These are phyloP conservation scores for Colletotrichum sp. DNA, from an alignment of 2,329 filamentous ascomycete species.

Conservation along the genomic window DNA sequence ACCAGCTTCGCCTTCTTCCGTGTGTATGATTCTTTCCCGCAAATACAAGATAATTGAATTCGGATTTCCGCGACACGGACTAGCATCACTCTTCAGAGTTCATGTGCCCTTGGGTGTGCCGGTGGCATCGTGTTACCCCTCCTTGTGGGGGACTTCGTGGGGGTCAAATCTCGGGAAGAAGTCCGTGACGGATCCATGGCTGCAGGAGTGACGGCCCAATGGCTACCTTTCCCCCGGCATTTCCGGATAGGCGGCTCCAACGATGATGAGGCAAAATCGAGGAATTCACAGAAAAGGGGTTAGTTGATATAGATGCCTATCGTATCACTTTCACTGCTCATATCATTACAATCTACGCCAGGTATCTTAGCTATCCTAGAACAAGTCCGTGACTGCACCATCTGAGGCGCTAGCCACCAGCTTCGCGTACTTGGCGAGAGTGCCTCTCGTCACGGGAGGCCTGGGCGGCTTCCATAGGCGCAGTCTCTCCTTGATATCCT, in stretches of 20 bases:
- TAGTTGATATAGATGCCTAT: background rate
- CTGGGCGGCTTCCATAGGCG: constrained; percentile 73
- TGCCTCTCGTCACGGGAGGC: constrained; percentile 79
- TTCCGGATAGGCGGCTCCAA: background rate
- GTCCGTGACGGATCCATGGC: background rate
- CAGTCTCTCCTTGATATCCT: constrained; percentile 70
- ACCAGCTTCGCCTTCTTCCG: background rate
- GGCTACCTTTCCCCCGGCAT: background rate
- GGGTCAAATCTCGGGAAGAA: background rate
- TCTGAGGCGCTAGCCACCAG: constrained; percentile 91
- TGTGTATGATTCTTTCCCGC: background rate
- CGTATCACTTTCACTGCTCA: background rate
- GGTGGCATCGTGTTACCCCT: background rate
- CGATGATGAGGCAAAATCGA: background rate
- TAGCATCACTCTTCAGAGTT: background rate
- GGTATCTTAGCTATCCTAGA: background rate
- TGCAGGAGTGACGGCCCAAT: background rate
- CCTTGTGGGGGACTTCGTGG: background rate
- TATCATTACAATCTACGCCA: background rate
- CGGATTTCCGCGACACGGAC: accelerated
- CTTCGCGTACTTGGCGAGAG: constrained; percentile 86
- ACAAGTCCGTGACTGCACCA: constrained; percentile 81
- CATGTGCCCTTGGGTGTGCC: background rate
- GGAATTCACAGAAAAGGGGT: background rate
- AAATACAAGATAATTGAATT: background rate